Evolutionary conservation across 805 yeast species (phyloP), one percentile per base, ranked within the genome.

Genomic region (Hagleromyces aurorensis): DNA sequence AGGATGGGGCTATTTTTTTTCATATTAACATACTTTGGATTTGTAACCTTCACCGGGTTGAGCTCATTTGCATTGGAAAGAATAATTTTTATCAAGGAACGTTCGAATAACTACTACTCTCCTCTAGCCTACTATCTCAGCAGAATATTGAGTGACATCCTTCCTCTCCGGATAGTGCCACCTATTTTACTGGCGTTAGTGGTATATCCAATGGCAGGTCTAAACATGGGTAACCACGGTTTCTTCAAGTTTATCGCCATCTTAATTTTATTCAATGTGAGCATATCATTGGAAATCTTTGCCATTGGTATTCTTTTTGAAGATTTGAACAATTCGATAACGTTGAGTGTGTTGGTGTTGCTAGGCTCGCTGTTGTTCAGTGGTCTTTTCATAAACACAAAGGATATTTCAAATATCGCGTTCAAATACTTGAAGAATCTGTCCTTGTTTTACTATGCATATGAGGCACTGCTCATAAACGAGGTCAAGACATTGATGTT

Each of bases 361-460:
- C 62, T 91, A 30, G 86, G 89, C 43, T 85, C 95, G 3, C 62
- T 91, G 36, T 62, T 91, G 32, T 91, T 91, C 65, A 94, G 97
- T 1, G 98, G 98, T 0, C 64, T 91, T 36, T 91, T 91, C 52
- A 75, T 91, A 48, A 89, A 89, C 54, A 84, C 86, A 32, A 85
- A 83, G 27, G 65, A 72, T 18, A 67, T 69, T 44, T 68, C 71
- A 4, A 56, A 59, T 18, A 55, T 62, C 21, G 74, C 67, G 37
- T 71, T 86, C 34, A 71, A 71, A 32, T 78, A 83, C 71, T 64
- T 87, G 41, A 86, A 86, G 57, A 81, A 80, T 62, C 55, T 87
- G 14, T 86, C 96, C 1, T 73, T 89, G 31, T 91, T 89, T 68
- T 97, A 91, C 56, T 91, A 86, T 50, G 96, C 95, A 0, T 91